These are phyloP conservation scores for Eucalyptus marginata DNA, from an alignment of 345 rosid genomes.

Conservation along the genomic window DNA sequence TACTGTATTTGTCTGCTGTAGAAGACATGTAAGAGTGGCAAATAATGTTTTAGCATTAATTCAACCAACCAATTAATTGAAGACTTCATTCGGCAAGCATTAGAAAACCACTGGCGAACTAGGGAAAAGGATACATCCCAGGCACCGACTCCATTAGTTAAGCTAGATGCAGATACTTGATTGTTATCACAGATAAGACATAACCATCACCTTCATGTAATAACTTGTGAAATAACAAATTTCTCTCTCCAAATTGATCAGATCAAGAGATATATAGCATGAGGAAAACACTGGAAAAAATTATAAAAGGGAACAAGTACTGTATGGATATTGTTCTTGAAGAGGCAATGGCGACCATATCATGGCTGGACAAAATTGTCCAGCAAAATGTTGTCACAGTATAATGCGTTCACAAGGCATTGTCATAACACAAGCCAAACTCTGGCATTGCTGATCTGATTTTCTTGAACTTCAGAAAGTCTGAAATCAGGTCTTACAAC, in stretches of 20 bases:
- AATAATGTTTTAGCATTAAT: not conserved
- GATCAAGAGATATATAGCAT: not conserved
- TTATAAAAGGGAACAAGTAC: not conserved
- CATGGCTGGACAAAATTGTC: not conserved
- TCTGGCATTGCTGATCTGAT: not conserved
- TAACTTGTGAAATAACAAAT: not conserved
- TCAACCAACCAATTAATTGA: not conserved
- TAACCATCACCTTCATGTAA: not conserved
- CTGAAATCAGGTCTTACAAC: not conserved
- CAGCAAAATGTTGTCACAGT: not conserved
- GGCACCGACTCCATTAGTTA: not conserved
- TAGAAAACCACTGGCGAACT: not conserved
- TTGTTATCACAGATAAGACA: not conserved
- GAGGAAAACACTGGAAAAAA: not conserved
- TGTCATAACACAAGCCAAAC: not conserved
- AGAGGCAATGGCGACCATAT: not conserved
- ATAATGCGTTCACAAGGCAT: not conserved
- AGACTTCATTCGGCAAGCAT: not conserved
- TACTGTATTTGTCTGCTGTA: not conserved
- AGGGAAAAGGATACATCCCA: not conserved
- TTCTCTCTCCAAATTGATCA: not conserved
- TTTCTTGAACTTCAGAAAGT: not conserved
- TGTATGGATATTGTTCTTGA: not conserved
- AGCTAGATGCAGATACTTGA: not conserved
- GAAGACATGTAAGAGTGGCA: not conserved